Conservation (phyloP, 805 yeast species). For the Zygotorulaspora danielsina region DNA sequence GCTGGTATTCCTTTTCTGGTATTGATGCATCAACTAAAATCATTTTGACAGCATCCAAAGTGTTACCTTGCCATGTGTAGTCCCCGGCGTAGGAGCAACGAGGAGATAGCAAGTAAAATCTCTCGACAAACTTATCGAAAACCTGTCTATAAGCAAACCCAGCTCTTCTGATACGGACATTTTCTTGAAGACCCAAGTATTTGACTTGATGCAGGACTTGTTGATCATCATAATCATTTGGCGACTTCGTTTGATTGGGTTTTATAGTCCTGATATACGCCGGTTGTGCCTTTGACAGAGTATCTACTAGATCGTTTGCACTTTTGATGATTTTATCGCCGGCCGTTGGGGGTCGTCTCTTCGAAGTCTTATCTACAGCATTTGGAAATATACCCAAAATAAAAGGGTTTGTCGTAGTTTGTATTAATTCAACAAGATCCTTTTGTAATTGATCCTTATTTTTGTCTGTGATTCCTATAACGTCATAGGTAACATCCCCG, state of each 20-base stretch:
- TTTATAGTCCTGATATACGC: constrained; percentile 96
- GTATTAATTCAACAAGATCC: constrained; percentile 75
- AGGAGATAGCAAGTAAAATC: constrained; percentile 83
- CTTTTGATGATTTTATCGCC: constrained; percentile 89
- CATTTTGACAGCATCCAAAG: constrained; percentile 49
- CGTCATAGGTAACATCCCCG: constrained; percentile 94
- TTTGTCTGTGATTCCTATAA: constrained; percentile 88
- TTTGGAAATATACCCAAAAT: constrained; percentile 58
- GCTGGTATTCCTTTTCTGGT: constrained; percentile 76
- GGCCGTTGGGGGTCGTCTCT: constrained; percentile 90
- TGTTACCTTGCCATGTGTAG: constrained; percentile 59
- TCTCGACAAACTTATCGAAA: constrained; percentile 90
- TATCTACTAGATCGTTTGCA: constrained; percentile 86
- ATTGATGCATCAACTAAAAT: constrained; percentile 60
- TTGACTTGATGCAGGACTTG: constrained; percentile 95
- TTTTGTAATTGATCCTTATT: constrained; percentile 91
- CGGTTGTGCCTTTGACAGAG: constrained; percentile 86
- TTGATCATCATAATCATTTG: constrained; percentile 79
- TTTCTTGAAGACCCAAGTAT: constrained; percentile 92
- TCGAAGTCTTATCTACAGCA: constrained; percentile 59
- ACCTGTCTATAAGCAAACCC: constrained; percentile 98
- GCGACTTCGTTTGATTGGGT: constrained; percentile 90
- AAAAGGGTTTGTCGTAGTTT: constrained; percentile 66
- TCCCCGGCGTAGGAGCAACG: constrained; percentile 91
- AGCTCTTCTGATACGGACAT: constrained; percentile 95